A percentile compares a stretch with the other conserved stretches of the same genome.
phyloP scores from a whole-genome alignment of 805 yeast genomes.

The Grigorovia humatica region DNA sequence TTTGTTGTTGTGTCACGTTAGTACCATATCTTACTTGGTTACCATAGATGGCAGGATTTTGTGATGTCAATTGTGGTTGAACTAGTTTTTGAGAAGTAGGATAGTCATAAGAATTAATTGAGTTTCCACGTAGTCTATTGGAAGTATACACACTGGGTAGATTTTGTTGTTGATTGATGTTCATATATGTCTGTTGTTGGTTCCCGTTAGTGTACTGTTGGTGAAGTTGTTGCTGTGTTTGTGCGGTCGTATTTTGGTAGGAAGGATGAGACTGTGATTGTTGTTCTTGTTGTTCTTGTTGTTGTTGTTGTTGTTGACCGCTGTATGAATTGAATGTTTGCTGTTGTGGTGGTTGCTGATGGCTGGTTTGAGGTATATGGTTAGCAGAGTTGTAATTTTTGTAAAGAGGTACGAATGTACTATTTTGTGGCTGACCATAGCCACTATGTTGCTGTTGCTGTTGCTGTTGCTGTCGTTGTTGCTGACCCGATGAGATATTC shows the following conservation, averaged over 20 bases:
- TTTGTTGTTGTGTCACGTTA: conserved; percentile 2
- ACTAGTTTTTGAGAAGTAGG: background rate
- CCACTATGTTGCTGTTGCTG: background rate
- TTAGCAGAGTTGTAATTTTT: background rate
- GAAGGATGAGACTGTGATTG: background rate
- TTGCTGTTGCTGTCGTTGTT: conserved; percentile 1
- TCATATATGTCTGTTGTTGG: background rate
- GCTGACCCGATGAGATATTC: background rate
- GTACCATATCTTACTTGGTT: background rate
- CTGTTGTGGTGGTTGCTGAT: background rate
- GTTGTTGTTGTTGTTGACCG: conserved; percentile 1
- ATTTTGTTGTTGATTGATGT: background rate
- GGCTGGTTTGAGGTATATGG: background rate
- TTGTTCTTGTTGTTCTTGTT: conserved; percentile 1
- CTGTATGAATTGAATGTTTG: background rate
- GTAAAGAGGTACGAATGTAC: background rate
- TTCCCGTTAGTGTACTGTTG: background rate
- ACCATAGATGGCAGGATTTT: background rate
- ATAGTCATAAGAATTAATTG: conserved; percentile 1
- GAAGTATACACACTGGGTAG: background rate
- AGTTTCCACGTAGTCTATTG: background rate
- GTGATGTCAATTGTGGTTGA: background rate
- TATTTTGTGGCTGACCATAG: background rate
- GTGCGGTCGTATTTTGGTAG: background rate
- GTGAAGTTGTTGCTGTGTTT: conserved; percentile 1